Base-by-base conservation (phyloP, 2,329 filamentous ascomycete species). In the Botrytis elliptica region DNA sequence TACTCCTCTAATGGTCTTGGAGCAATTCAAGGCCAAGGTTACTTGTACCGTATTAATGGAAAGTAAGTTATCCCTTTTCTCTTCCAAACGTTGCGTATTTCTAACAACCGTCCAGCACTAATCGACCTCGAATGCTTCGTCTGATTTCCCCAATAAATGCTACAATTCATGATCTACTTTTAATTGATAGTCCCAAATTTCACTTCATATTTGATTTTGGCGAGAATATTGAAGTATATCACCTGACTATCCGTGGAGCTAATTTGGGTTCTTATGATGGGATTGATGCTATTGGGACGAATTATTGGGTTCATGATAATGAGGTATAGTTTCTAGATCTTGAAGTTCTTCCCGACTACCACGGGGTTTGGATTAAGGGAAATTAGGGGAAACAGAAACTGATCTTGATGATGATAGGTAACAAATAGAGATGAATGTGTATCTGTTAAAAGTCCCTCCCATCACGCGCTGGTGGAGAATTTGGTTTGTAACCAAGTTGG, bases 11-110 rank as follows among this genome's bases (percentile, higher is more conserved):
- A 83, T 9, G 85, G 85, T 29, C 82, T 84, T 73, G 87, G 86
- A 67, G 86, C 86, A 25, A 81, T 88, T 42, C 87, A 88, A 79
- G 86, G 86, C 18, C 83, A 84, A 66, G 86, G 86, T 33, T 88
- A 86, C 78, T 79, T 84, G 68, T 85, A 85, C 76, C 84, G 71
- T 22, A 62, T 68, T 20, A 42, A 33, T 18, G 64, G 71, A 60
- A 72, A 72, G 71, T 72, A 14, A 60, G 64, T 62, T 18, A 42
- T 18, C 18, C 16, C 20, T 59, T 18, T 66, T n/a, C 29, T 14
- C 10, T 42, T 1, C 75, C 81, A 7, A 81, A 82, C 6, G 14
- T 69, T 79, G 82, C 62, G 74, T 78, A 82, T 10, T 79, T 82
- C 60, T 75, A 38, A 81, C 81, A 1, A 46, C 5, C 16, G 1